A percentile compares a stretch with the other conserved stretches of the same genome.
These are phyloP conservation scores for Madurella fahalii DNA, from an alignment of 2,329 filamentous ascomycete species.

Conservation along the genomic window DNA sequence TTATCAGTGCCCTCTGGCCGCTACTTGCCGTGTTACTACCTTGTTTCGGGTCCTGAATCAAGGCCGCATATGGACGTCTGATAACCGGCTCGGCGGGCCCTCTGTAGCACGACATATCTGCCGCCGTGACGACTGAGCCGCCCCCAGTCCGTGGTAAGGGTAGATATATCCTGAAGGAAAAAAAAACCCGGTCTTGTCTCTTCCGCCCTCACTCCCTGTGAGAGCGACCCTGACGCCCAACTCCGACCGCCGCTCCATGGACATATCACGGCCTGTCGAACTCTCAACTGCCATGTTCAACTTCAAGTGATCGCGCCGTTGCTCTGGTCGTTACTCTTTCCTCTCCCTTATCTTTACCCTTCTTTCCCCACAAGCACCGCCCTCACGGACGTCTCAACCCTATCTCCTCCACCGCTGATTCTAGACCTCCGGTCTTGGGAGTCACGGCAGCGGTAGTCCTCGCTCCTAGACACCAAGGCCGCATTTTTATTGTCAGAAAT, in stretches of 20 bases:
- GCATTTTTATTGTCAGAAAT: slow-evolving; percentile 14
- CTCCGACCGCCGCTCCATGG: slow-evolving; percentile 20
- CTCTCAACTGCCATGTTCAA: slow-evolving; percentile 25
- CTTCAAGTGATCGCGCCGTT: slow-evolving; percentile 24
- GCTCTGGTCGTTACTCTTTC: neutral
- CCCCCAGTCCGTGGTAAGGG: slow-evolving; percentile 5
- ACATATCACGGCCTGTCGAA: slow-evolving; percentile 16
- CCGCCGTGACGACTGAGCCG: slow-evolving; percentile 19
- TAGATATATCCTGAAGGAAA: neutral
- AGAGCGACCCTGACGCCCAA: slow-evolving; percentile 9
- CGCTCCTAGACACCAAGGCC: too few species aligned
- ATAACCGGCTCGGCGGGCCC: slow-evolving; percentile 11
- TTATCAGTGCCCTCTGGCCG: slow-evolving; percentile 21
- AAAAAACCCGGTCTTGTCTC: slow-evolving; percentile 5
- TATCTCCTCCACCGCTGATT: too few species aligned
- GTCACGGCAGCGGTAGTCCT: too few species aligned
- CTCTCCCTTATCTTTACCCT: neutral
- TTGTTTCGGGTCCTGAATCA: slow-evolving; percentile 20
- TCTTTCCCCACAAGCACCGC: neutral
- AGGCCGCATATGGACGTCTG: slow-evolving; percentile 20
- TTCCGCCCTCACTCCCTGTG: neutral
- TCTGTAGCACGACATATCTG: slow-evolving; percentile 19
- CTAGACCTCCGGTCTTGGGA: too few species aligned
- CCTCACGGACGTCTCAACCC: too few species aligned
- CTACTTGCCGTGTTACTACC: slow-evolving; percentile 11